Evolutionary conservation across 805 yeast genomes (phyloP), one percentile per base, ranked within the genome.

Genomic region (Metschnikowia picachoensis): DNA sequence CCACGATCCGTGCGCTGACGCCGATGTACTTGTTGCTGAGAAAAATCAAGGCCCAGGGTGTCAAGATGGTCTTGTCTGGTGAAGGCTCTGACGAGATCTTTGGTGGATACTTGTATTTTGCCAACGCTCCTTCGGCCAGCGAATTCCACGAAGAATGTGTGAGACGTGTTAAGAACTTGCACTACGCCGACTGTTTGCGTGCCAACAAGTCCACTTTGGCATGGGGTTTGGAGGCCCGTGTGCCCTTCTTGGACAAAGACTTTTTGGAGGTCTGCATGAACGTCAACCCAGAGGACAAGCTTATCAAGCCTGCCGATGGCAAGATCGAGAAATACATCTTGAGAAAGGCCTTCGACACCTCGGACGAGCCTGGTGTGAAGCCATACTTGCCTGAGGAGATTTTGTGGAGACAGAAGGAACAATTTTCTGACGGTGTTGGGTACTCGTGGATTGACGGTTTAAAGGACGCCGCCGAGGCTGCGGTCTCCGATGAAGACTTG

Each of bases 161-260:
- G 52, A 78, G 85, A 75, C 82, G 99, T 70, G 97, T 94, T 60
- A 89, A 94, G 79, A 91, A 94, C 92, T 79, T 94, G 72, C 97
- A 94, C 72, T 83, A 83, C 59, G 89, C 98, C 51, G 99, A 94
- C 76, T 92, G 98, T 77, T 76, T 94, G 67, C 85, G 99, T 72
- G 99, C 99, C 55, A 94, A 94, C 87, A 94, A 94, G 75, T 91
- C 97, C 30, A 94, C 99, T 49, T 88, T 94, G 97, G 98, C 99
- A 37, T 94, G 99, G 99, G 99, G 99, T 70, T 80, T 94, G 55
- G 99, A 94, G 76, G 99, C 99, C 51, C 87, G 99, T 74, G 99
- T 94, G 58, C 99, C 99, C 58, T 94, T 94, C 87, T 80, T 94
- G 73, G 99, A 94, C 74, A 87, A 83, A 74, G 78, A 83, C 66